A percentile compares a stretch with the other conserved stretches of the same genome.
phyloP scores from a whole-genome alignment of 805 yeast species.

The Candida vartiovaarae region DNA sequence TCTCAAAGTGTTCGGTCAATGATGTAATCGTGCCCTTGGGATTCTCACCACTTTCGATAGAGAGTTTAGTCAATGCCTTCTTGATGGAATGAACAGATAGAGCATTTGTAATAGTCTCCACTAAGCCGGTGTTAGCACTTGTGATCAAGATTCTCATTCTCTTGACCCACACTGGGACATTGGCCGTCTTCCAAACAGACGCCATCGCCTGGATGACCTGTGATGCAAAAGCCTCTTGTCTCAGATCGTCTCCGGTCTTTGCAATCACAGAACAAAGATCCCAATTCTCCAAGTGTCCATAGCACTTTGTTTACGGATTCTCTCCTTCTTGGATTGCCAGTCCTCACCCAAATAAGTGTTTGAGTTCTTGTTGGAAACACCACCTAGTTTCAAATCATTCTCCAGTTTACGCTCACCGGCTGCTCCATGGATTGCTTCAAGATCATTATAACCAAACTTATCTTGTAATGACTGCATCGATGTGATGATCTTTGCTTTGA shows the following conservation, averaged over 20 bases:
- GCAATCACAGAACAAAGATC: constrained; percentile 93
- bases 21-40: constrained; percentile 66
- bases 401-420: constrained; percentile 91
- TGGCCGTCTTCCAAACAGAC: constrained; percentile 67
- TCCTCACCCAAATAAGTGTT: constrained; percentile 79
- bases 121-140: constrained; percentile 84
- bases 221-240: constrained; percentile 97
- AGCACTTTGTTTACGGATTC: constrained; percentile 74
- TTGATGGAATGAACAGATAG: constrained; percentile 91
- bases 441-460: constrained; percentile 46
- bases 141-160: constrained; percentile 89
- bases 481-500: constrained; percentile 61
- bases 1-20: constrained; percentile 68
- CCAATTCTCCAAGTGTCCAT: constrained; percentile 88
- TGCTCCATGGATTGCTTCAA: constrained; percentile 50
- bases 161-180: constrained; percentile 82
- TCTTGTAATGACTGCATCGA: constrained; percentile 75
- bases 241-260: constrained; percentile 90
- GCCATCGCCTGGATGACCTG: constrained; percentile 86
- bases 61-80: constrained; percentile 77
- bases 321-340: constrained; percentile 75
- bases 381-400: constrained; percentile 85
- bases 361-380: constrained; percentile 37
- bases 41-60: constrained; percentile 59
- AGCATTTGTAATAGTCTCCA: constrained; percentile 94